Evolutionary conservation across 2,329 filamentous ascomycete genomes (phyloP).

Genomic region (Epichloe bromicola): DNA sequence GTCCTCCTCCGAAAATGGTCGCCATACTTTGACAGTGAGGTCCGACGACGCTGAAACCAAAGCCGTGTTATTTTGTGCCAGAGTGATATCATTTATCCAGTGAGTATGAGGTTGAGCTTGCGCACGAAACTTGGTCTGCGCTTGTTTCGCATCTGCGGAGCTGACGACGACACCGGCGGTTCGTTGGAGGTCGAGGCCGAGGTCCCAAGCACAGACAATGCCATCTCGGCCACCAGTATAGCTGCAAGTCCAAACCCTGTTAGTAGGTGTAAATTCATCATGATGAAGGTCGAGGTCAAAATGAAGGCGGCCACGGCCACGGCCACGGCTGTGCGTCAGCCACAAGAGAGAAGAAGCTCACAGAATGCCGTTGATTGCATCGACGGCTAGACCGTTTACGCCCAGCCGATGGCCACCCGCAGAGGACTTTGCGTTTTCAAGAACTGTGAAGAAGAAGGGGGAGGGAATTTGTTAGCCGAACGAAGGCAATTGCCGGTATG

Average conservation of each 20-base stretch:
- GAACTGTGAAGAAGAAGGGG: slow-evolving; percentile 26
- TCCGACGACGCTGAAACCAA: slow-evolving; percentile 89
- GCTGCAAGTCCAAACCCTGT: slow-evolving; percentile 30
- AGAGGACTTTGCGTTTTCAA: slow-evolving; percentile 45
- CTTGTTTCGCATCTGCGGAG: slow-evolving; percentile 16
- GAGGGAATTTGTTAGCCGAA: not conserved
- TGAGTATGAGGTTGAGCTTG: slow-evolving; percentile 72
- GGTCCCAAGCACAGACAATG: slow-evolving; percentile 89
- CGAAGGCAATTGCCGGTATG: not conserved
- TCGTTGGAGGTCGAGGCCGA: slow-evolving; percentile 53
- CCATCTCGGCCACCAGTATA: slow-evolving; percentile 95
- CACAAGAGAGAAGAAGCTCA: slow-evolving; percentile 32
- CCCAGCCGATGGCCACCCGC: slow-evolving; percentile 79
- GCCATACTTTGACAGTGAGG: slow-evolving; percentile 84
- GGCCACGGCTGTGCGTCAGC: not conserved
- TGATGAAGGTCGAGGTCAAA: no score
- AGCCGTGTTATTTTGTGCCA: slow-evolving; percentile 64
- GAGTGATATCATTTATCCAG: slow-evolving; percentile 87
- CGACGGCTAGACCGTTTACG: slow-evolving; percentile 87
- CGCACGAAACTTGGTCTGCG: slow-evolving; percentile 44
- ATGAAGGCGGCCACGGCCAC: no score
- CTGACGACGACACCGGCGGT: slow-evolving; percentile 15
- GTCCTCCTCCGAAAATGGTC: slow-evolving; percentile 51
- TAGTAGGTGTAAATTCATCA: not conserved
- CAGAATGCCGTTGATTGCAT: slow-evolving; percentile 73